phyloP scores from a whole-genome alignment of 2,329 filamentous ascomycete species.

The Endothia cerciana region DNA sequence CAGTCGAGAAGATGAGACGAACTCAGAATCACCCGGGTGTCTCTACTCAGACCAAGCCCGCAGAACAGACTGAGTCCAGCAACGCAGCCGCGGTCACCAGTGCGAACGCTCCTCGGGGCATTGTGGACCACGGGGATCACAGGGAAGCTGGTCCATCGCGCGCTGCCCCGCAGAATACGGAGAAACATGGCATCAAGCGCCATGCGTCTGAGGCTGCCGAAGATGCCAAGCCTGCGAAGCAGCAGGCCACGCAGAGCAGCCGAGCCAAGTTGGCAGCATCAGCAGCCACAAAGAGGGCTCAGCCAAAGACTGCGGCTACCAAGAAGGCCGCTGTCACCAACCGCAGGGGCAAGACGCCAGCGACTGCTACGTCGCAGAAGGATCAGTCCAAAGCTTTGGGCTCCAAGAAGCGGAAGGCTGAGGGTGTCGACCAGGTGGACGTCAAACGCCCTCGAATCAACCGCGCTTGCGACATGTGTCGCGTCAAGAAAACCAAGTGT shows the following conservation, averaged over 20 bases:
- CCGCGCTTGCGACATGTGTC: slow-evolving; percentile 21
- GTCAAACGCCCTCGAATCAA: not conserved
- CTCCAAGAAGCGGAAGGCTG: not conserved
- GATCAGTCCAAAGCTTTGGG: not conserved
- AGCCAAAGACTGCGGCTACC: slow-evolving; percentile 5
- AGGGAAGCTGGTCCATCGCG: not conserved
- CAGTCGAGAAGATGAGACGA: not conserved
- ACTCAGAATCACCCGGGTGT: not conserved
- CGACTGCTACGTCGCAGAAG: not conserved
- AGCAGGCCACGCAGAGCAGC: not conserved
- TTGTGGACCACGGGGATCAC: not conserved
- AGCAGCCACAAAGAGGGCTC: not conserved
- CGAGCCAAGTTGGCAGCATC: not conserved
- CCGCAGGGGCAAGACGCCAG: not conserved
- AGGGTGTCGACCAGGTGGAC: slow-evolving; percentile 1
- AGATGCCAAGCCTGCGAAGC: not conserved
- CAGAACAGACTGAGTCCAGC: not conserved
- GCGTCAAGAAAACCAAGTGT: slow-evolving; percentile 26
- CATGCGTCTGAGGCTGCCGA: not conserved
- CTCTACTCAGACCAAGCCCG: not conserved
- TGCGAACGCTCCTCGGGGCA: not conserved
- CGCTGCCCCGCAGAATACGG: not conserved
- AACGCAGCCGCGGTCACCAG: not conserved
- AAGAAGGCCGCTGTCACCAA: not conserved
- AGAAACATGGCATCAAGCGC: not conserved